phyloP scores from a whole-genome alignment of 2,329 filamentous ascomycete genomes.

The Nigrospora oryzae region DNA sequence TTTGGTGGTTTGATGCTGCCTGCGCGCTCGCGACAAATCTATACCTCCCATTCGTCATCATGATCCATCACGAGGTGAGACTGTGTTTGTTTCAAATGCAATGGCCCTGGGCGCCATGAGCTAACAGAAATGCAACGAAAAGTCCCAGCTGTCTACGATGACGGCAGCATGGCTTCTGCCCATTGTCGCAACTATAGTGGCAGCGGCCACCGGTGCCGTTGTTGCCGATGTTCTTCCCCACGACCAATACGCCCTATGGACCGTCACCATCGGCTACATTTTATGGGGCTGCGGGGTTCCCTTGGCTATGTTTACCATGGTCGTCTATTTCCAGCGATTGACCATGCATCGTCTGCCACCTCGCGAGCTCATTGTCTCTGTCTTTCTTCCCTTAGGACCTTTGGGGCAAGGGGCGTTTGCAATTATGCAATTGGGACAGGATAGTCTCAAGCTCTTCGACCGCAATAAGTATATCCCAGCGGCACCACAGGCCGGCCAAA shows the following conservation, averaged over 20 bases:
- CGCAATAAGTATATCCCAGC: background rate
- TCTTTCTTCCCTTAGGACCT: conserved; percentile 54
- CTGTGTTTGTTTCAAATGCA: too few relatives aligned
- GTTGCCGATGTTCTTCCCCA: conserved; percentile 48
- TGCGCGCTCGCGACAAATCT: conserved; percentile 29
- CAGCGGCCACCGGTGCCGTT: conserved; percentile 54
- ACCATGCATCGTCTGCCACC: too few relatives aligned
- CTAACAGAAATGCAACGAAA: too few relatives aligned
- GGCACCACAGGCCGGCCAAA: conserved; percentile 33
- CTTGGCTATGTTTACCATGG: conserved; percentile 37
- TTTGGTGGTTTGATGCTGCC: conserved; percentile 41
- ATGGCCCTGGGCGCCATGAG: too few relatives aligned
- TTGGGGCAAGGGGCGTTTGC: conserved; percentile 53
- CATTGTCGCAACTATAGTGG: conserved; percentile 54
- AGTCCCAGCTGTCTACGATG: conserved; percentile 11
- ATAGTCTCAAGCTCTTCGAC: conserved; percentile 30
- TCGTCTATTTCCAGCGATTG: conserved; percentile 53
- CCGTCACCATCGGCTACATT: conserved; percentile 55
- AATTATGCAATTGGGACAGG: conserved; percentile 32
- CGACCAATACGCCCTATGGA: conserved; percentile 46
- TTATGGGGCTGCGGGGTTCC: conserved; percentile 57
- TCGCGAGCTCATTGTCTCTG: conserved; percentile 49
- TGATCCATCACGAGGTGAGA: conserved; percentile 13
- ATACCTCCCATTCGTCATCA: conserved; percentile 41
- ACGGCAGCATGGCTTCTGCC: conserved; percentile 39